Evolutionary conservation across 805 yeast genomes (phyloP), one percentile per base, ranked within the genome.

Genomic region (Suhomyces sp.): DNA sequence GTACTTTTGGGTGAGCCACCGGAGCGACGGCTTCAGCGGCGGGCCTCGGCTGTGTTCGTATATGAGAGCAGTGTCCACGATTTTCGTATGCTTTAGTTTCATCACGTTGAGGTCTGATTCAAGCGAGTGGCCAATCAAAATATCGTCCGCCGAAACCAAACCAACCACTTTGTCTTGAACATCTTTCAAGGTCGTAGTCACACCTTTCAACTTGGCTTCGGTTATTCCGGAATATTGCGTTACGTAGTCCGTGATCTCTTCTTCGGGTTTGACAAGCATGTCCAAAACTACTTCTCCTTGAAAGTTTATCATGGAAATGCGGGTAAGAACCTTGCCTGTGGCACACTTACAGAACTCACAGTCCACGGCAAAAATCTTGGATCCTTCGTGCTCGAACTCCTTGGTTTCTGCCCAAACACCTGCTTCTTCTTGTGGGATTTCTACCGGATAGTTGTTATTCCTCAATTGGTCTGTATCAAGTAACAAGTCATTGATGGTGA

Each of bases 171-270:
- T 73, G 1, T 75, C 54, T 65, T 91, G 97, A 2, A 90, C 82
- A 59, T 92, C 96, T 15, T 66, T 55, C 13, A 87, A 66, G 0
- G 87, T 82, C 0, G 88, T 87, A 0, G 85, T 83, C 2, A 87
- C 93, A 45, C 74, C 78, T 13, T 66, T 61, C 6, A 94, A 73
- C 61, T 77, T 70, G 52, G 87, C 92, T 50, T 79, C 82, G 0
- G 97, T 89, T 47, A 93, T 90, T 0, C 99, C 99, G 29, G 97
- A 90, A 63, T 83, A 93, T 60, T 74, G 72, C 0, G 98, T 94
- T 27, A 88, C 71, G 66, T 93, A 94, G 68, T 93, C 96, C 0
- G 79, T 80, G 51, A 93, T 90, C 24, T 78, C 81, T 22, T 80
- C 87, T 0, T 73, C 75, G 0, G 99, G 99, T 65, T 87, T 83